These are phyloP conservation scores for Fusarium sp. DNA, from an alignment of 2,329 filamentous ascomycete genomes.

Conservation along the genomic window DNA sequence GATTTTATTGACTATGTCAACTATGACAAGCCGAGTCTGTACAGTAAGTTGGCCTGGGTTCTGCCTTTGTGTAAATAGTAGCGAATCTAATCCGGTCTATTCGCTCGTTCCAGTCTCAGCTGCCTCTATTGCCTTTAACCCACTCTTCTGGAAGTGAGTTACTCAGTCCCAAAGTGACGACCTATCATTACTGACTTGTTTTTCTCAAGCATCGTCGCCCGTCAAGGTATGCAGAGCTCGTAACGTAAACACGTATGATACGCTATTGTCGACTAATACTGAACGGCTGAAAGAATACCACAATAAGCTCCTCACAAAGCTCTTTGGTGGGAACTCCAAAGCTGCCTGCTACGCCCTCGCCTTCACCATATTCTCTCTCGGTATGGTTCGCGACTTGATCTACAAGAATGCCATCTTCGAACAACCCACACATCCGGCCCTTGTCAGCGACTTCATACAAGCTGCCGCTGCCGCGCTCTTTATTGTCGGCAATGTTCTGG, in stretches of 20 bases:
- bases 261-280: conserved; percentile 26
- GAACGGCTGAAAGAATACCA: conserved; percentile 77
- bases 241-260: background rate
- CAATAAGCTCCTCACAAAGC: conserved; percentile 87
- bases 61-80: conserved; percentile 2
- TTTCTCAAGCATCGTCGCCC: conserved; percentile 77
- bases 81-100: conserved; percentile 27
- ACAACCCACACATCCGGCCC: conserved; percentile 79
- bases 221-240: conserved; percentile 70
- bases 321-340: conserved; percentile 82
- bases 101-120: conserved; percentile 75
- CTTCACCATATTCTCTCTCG: conserved; percentile 88
- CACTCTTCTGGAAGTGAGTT: conserved; percentile 98
- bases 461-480: conserved; percentile 79
- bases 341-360: conserved; percentile 92
- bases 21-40: conserved; percentile 73
- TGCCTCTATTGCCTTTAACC: conserved; percentile 89
- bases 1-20: conserved; percentile 74
- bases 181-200: conserved; percentile 50
- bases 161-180: conserved; percentile 3
- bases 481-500: conserved; percentile 81
- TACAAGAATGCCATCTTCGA: conserved; percentile 86
- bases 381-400: conserved; percentile 86
- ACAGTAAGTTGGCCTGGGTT: conserved; percentile 62
- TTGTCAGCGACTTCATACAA: conserved; percentile 70